These are phyloP conservation scores for Helotiales sp. DNA, from an alignment of 2,329 filamentous ascomycete species.

Conservation along the genomic window DNA sequence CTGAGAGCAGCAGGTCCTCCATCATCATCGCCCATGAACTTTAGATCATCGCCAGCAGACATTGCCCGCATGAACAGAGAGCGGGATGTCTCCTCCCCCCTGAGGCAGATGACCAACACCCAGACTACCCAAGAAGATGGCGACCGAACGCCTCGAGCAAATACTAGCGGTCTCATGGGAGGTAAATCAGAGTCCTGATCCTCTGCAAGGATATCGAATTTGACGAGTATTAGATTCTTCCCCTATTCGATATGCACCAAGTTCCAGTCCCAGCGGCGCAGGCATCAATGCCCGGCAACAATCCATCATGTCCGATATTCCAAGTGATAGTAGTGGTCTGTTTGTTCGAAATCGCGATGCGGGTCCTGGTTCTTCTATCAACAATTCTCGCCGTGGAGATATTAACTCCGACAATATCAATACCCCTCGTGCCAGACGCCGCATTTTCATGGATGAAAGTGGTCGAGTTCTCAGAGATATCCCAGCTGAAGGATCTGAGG, in stretches of 20 bases:
- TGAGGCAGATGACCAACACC: slow-evolving; percentile 63
- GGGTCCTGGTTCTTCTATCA: slow-evolving; percentile 52
- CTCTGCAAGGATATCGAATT: background rate
- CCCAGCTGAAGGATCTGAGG: slow-evolving; percentile 58
- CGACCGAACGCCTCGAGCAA: slow-evolving; percentile 74
- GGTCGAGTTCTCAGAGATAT: slow-evolving; percentile 63
- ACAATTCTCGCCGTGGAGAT: slow-evolving; percentile 76
- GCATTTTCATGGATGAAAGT: slow-evolving; percentile 60
- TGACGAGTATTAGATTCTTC: slow-evolving; percentile 73
- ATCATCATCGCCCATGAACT: slow-evolving; percentile 86
- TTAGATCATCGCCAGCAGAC: slow-evolving; percentile 63
- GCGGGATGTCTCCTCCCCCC: slow-evolving; percentile 60
- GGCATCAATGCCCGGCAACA: slow-evolving; percentile 43
- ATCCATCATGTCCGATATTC: slow-evolving; percentile 70
- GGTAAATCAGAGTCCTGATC: slow-evolving; percentile 53
- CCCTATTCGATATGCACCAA: slow-evolving; percentile 87
- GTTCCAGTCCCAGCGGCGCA: slow-evolving; percentile 78
- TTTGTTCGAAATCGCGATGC: slow-evolving; percentile 74
- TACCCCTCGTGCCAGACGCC: slow-evolving; percentile 56
- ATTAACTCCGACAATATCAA: slow-evolving; percentile 79
- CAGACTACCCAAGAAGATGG: slow-evolving; percentile 62
- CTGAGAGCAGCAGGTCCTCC: slow-evolving; percentile 56
- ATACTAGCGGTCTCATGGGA: slow-evolving; percentile 57
- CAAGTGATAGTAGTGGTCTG: slow-evolving; percentile 83
- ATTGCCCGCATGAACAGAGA: slow-evolving; percentile 46